phyloP scores from a whole-genome alignment of 2,329 filamentous ascomycete species.

The Fusarium dimerum region DNA sequence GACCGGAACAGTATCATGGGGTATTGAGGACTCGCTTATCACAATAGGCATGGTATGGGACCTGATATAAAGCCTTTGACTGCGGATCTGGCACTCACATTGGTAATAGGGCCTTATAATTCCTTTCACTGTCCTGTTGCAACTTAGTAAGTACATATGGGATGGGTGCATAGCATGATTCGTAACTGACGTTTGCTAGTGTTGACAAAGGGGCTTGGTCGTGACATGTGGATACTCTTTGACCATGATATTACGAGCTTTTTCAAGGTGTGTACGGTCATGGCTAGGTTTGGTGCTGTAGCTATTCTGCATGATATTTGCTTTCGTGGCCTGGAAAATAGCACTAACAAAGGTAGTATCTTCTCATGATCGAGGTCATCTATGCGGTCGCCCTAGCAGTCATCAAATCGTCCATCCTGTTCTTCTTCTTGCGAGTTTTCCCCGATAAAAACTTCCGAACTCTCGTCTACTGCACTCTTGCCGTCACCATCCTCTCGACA shows the following conservation, averaged over 20 bases:
- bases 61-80: no score
- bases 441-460: not conserved
- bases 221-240: not conserved
- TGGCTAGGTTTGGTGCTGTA: no score
- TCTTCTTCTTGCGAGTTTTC: conserved; percentile 8
- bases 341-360: not conserved
- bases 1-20: no score
- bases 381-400: not conserved
- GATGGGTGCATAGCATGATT: not conserved
- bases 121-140: not conserved
- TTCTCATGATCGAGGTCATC: not conserved
- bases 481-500: not conserved
- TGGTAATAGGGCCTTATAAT: no score
- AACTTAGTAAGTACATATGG: not conserved
- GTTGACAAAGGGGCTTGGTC: not conserved
- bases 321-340: not conserved
- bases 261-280: not conserved
- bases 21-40: no score
- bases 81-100: no score
- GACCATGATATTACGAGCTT: not conserved
- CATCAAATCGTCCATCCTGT: not conserved
- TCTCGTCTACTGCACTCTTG: not conserved
- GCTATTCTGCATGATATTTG: no score
- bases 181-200: not conserved
- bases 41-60: no score